Evolutionary conservation across 345 rosid genomes (phyloP), one percentile per base, ranked within the genome.

Genomic region (Laguncularia racemosa): DNA sequence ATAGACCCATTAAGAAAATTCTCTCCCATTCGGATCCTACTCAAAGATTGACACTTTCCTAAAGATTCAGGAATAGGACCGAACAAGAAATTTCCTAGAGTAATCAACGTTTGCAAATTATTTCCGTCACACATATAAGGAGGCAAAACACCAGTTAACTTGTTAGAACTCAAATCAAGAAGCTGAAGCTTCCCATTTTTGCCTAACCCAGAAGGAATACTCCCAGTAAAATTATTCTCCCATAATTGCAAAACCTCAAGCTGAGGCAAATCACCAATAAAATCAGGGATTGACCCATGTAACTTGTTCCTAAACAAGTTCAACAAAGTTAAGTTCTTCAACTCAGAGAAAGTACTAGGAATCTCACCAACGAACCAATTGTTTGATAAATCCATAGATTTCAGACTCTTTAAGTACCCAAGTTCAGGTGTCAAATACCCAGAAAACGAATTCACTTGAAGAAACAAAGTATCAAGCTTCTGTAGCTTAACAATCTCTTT

Each of bases 161-260:
- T 78, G 48, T 78, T 78, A 9, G 83, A 78, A 46, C 79, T 74
- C 44, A 78, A 64, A 67, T 78, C 80, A 26, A 78, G 52, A 52
- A 53, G 20, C 59, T 50, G 59, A 49, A 78, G 73, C 9, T 69
- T 75, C 45, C 83, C 83, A n/a, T 72, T 78, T 17, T 28, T 44
- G 11, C 83, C 83, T 44, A 78, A 51, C 7, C 71, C 67, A 20
- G 56, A 64, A 1, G 83, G 83, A 48, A 78, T 75, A 26, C 64
- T 72, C 0, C 75, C 77, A 13, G 83, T 78, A 73, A 78, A 75
- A 62, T 78, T 72, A 57, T 78, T 78, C 64, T 78, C 83, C 83
- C 83, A 78, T 49, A 78, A 38, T 69, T 78, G 80, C 56, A 78
- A 50, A 33, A 78, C 83, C 65, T 78, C 67, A 20, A 78, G 78